A percentile compares a stretch with the other conserved stretches of the same genome.
These are phyloP conservation scores for Drechslerella coelobrocha DNA, from an alignment of 2,329 filamentous ascomycete genomes.

Conservation along the genomic window DNA sequence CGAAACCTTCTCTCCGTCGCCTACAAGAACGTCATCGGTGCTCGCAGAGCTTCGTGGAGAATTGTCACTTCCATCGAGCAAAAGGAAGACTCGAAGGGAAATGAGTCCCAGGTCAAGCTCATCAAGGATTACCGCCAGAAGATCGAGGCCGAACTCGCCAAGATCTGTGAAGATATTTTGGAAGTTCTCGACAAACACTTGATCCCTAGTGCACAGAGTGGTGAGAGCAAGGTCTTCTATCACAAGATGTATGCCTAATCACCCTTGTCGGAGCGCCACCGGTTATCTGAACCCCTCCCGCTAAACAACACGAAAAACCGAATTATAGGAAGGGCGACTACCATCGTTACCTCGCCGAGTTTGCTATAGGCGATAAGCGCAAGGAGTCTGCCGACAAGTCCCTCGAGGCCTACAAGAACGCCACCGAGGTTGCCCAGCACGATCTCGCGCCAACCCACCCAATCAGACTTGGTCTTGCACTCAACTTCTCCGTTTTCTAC, in stretches of 20 bases:
- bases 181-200: conserved; percentile 90
- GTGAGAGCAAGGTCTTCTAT: conserved; percentile 99
- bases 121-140: conserved; percentile 98
- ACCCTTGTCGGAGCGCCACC: conserved; percentile 40
- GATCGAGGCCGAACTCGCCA: conserved; percentile 96
- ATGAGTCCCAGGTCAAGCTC: conserved; percentile 88
- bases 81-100: conserved; percentile 99
- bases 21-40: conserved; percentile 99
- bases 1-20: conserved; percentile 92
- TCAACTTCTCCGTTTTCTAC: conserved; percentile 99
- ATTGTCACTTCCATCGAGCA: conserved; percentile 99
- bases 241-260: conserved; percentile 90
- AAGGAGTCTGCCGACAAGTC: conserved; percentile 85
- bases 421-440: conserved; percentile 96
- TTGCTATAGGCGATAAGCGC: conserved; percentile 89
- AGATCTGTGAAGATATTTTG: conserved; percentile 97
- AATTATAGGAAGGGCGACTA: conserved; percentile 87
- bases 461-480: conserved; percentile 93
- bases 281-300: conserved; percentile 11
- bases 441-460: conserved; percentile 97
- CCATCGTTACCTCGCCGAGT: conserved; percentile 93
- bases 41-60: conserved; percentile 97
- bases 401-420: conserved; percentile 98
- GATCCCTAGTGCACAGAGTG: conserved; percentile 93
- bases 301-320: conserved; percentile 3